Evolutionary conservation across 179 eudicot species (phyloP).

Genomic region (Sideroxylon spinosum): DNA sequence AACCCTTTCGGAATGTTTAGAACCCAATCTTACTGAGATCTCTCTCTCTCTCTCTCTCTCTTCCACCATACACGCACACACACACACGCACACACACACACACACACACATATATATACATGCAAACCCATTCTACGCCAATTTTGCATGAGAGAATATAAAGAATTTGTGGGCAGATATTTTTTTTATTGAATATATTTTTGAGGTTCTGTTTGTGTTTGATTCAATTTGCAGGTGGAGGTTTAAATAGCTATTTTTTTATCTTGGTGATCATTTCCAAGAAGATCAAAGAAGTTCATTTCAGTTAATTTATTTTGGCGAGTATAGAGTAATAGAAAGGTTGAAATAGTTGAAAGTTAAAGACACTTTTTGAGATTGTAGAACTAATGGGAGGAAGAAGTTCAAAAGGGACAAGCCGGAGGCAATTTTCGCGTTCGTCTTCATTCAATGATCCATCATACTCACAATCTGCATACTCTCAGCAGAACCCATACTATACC

Average conservation of each 20-base stretch:
- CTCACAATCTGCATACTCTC: constrained; percentile 2
- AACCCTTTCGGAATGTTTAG: too few relatives aligned
- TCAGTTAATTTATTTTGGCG: neutral
- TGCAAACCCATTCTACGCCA: neutral
- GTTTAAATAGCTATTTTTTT: neutral
- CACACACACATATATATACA: neutral
- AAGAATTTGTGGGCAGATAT: neutral
- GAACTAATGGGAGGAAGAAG: constrained; percentile 18
- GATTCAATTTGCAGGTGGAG: neutral
- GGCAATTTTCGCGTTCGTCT: constrained; percentile 9
- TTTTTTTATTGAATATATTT: neutral
- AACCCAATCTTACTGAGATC: too few relatives aligned
- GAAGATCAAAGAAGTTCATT: neutral
- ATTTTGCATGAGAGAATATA: neutral
- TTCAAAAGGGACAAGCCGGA: constrained; percentile 11
- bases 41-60: too few relatives aligned
- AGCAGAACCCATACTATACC: constrained; percentile 11
- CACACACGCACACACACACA: neutral
- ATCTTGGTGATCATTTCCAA: neutral
- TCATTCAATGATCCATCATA: constrained; percentile 2
- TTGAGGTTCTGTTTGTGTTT: neutral
- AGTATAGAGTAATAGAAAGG: too few relatives aligned
- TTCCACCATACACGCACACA: too few relatives aligned
- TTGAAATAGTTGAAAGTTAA: neutral
- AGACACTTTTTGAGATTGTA: neutral